Evolutionary conservation across 371 early-diverging fungal genomes (phyloP), one percentile per base, ranked within the genome.

Genomic region (Apophysomyces elegans): DNA sequence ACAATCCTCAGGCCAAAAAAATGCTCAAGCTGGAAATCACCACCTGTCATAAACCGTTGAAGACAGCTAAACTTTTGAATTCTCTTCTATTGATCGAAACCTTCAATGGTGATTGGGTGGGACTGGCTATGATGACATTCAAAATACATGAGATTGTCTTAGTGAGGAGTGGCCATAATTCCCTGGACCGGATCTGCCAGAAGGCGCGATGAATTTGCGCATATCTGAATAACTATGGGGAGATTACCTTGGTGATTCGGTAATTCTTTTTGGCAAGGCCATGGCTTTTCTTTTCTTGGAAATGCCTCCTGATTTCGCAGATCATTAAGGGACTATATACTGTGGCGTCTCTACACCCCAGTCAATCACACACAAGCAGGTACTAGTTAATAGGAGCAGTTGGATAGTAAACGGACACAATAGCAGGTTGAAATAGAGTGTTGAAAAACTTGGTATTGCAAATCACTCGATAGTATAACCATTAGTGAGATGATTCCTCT

Each of bases 41-140:
- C 99, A 63, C 95, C 97, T 94, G 32, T 26, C 32, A 71, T 7
- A 36, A 32, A 45, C 13, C 5, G 36, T 45, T 26, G 26, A 64
- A 44, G 44, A 38, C 21, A 9, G 21, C 21, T 11, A 21, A 18
- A 50, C 54, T 11, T 11, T 41, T 41, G 13, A 41, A 0, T 11
- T 41, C 1, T 41, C 5, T 50, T 50, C 21, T 21, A 12, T 12
- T 36, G 41, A 11, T 14, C 32, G 37, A 81, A 81, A 94, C 97
- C 97, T 90, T 97, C 97, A 77, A 99, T 7, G 99, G 96, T 26
- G 98, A 97, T 78, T 93, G 92, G 41, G 77, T 68, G 21, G 99
- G 99, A 7, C 99, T 99, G 47, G 92, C 85, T 68, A 99, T 96
- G 61, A 91, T 76, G 44, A 99, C 98, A 83, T 97, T 3, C 95